Conservation (phyloP, 2,329 filamentous ascomycete genomes). For the Mycosphaerella sp. region DNA sequence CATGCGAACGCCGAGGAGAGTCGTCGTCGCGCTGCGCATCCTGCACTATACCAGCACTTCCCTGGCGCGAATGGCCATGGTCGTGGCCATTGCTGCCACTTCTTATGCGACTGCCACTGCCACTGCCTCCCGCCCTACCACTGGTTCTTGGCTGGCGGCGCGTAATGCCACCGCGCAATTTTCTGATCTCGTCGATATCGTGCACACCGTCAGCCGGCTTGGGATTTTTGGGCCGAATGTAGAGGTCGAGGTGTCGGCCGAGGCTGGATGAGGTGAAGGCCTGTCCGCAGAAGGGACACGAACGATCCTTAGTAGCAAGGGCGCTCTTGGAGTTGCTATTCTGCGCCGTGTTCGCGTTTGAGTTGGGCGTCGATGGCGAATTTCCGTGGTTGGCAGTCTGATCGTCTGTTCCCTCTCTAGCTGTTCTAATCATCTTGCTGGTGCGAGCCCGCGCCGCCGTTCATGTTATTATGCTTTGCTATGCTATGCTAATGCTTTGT, state of each 20-base stretch:
- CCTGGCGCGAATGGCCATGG: constrained; percentile 5
- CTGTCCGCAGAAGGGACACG: constrained; percentile 81
- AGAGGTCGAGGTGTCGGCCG: constrained; percentile 87
- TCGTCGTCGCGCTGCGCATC: background rate
- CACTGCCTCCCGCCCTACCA: constrained; percentile 19
- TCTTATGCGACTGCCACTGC: constrained; percentile 1
- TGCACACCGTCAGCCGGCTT: constrained; percentile 82
- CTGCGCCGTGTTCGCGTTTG: constrained; percentile 9
- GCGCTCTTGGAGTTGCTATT: constrained; percentile 39
- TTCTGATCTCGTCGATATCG: constrained; percentile 80
- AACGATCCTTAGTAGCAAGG: constrained; percentile 63
- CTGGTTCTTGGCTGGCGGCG: constrained; percentile 66
- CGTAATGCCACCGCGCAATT: constrained; percentile 78
- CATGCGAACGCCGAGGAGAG: background rate
- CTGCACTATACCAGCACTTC: background rate
- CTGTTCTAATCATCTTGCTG: background rate
- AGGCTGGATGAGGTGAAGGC: constrained; percentile 90
- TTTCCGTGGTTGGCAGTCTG: constrained; percentile 21
- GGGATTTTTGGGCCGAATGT: constrained; percentile 89
- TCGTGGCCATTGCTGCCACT: constrained; percentile 6
- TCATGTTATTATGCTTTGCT: background rate
- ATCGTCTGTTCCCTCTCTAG: constrained; percentile 12
- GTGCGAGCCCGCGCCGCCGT: background rate
- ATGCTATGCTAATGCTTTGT: background rate
- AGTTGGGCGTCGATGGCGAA: constrained; percentile 25